Conservation (phyloP, 108 stramenopile species). For the Poteriospumella lacustris region DNA sequence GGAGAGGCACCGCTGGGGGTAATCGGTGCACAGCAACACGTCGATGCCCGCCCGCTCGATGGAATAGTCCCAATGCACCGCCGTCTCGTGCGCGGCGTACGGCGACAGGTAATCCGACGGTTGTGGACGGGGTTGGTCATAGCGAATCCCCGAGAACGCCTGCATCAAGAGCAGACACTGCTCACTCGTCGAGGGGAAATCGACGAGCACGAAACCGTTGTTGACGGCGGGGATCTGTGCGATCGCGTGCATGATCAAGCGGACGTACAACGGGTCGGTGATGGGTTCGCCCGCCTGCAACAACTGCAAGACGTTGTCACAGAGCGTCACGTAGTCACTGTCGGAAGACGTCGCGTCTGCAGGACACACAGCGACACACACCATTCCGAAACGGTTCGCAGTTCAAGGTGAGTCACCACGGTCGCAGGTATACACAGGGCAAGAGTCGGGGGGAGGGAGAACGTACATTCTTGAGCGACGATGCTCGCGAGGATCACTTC, state of each 20-base stretch:
- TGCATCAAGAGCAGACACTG: neutral
- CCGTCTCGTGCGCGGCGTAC: neutral
- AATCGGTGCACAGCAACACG: too few species aligned
- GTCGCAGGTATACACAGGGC: too few species aligned
- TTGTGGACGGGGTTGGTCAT: neutral
- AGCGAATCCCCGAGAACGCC: neutral
- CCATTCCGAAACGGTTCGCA: too few species aligned
- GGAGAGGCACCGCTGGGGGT: too few species aligned
- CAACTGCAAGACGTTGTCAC: neutral
- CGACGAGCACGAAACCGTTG: neutral
- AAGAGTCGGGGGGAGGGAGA: neutral
- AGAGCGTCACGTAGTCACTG: neutral
- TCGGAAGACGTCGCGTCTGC: neutral
- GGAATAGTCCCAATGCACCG: too few species aligned
- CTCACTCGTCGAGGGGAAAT: neutral
- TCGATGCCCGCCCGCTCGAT: too few species aligned
- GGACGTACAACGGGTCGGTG: neutral
- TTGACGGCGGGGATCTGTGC: neutral
- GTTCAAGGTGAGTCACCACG: too few species aligned
- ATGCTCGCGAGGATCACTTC: neutral
- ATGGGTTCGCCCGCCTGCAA: neutral
- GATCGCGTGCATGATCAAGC: neutral
- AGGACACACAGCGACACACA: too few species aligned
- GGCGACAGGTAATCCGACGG: neutral
- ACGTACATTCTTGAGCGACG: neutral